These are phyloP conservation scores for Stromatinia cepivora DNA, from an alignment of 2,329 filamentous ascomycete species.

Conservation along the genomic window DNA sequence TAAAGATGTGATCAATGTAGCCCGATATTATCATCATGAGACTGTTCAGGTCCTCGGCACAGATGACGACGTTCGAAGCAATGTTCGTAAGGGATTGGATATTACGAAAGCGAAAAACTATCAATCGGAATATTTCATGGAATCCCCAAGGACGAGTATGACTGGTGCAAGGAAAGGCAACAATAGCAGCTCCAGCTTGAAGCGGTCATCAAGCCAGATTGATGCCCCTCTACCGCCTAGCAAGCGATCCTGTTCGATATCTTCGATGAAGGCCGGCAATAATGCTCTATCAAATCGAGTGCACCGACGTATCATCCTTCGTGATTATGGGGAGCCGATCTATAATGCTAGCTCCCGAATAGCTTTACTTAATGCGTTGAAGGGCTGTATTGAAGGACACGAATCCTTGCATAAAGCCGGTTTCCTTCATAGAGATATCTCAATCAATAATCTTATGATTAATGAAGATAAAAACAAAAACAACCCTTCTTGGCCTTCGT, in stretches of 20 bases:
- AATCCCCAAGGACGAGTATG: constrained; percentile 31
- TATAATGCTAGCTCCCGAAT: constrained; percentile 45
- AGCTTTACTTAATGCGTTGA: too few species aligned
- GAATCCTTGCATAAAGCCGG: too few species aligned
- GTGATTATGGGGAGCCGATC: constrained; percentile 46
- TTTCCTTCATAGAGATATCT: too few species aligned
- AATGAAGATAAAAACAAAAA: neutral
- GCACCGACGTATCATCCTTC: constrained; percentile 45
- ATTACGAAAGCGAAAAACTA: constrained; percentile 33
- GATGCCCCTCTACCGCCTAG: constrained; percentile 27
- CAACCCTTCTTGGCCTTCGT: constrained; percentile 32
- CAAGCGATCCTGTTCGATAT: constrained; percentile 38
- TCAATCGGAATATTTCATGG: constrained; percentile 12
- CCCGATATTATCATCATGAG: constrained; percentile 47
- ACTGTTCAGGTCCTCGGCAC: constrained; percentile 43
- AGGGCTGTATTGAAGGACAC: too few species aligned
- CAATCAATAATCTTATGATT: too few species aligned
- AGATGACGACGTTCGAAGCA: constrained; percentile 42
- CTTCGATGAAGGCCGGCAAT: constrained; percentile 22
- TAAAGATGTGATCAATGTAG: constrained; percentile 45
- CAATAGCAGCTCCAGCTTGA: too few species aligned
- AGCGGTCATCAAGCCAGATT: too few species aligned
- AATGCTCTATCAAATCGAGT: constrained; percentile 40
- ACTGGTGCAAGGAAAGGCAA: constrained; percentile 29
- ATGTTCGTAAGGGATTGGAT: constrained; percentile 36